phyloP scores from a whole-genome alignment of 805 yeast species.

The Yamadazyma philogaea region DNA sequence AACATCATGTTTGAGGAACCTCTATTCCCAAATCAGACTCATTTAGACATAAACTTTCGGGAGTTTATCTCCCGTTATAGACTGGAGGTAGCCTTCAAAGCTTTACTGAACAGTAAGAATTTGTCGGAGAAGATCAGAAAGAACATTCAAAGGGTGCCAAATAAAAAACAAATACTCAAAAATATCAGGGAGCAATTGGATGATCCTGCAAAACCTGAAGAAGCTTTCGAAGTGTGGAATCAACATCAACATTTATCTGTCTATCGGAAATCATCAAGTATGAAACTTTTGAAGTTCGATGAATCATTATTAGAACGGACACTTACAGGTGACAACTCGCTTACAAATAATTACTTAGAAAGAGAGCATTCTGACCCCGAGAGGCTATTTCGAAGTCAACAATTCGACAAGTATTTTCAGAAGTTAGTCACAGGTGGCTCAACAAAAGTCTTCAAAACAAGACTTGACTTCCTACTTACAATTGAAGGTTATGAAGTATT shows the following conservation, averaged over 20 bases:
- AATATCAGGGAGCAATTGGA: conserved; percentile 3
- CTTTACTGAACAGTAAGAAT: conserved; percentile 1
- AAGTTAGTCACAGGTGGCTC: not conserved
- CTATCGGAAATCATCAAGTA: conserved; percentile 6
- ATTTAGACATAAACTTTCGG: not conserved
- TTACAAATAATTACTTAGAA: not conserved
- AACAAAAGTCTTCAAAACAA: not conserved
- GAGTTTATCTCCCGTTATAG: conserved; percentile 1
- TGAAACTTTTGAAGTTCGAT: conserved; percentile 8
- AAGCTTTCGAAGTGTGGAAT: conserved; percentile 35
- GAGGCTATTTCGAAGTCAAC: not conserved
- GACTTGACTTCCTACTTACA: conserved; percentile 3
- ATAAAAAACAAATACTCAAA: not conserved
- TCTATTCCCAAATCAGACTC: not conserved
- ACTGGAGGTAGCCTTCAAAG: not conserved
- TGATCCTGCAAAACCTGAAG: conserved; percentile 24
- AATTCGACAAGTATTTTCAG: conserved; percentile 1
- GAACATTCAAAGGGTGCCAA: not conserved
- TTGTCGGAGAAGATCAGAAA: conserved; percentile 1
- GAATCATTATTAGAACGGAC: conserved; percentile 1
- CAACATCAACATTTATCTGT: conserved; percentile 12
- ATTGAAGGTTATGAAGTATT: conserved; percentile 8
- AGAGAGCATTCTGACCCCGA: not conserved
- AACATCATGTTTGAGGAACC: conserved; percentile 9
- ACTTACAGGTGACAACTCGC: not conserved